Conservation (phyloP, 2,329 filamentous ascomycete species). For the Sclerotiophoma versabilis region DNA sequence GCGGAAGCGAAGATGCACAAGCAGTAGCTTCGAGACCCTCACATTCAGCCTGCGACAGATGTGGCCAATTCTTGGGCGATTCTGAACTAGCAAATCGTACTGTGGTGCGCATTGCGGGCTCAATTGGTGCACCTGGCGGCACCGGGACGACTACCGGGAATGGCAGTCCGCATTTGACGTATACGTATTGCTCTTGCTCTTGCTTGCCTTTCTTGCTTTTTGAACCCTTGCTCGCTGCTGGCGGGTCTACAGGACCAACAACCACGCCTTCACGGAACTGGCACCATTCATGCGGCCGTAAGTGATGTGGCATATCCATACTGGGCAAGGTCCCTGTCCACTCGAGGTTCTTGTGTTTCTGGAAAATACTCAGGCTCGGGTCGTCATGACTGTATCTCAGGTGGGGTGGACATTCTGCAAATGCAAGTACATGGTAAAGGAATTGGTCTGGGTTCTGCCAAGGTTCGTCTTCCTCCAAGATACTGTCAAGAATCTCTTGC, state of each 20-base stretch:
- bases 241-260: slow-evolving; percentile 42
- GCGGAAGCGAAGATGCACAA: slow-evolving; percentile 72
- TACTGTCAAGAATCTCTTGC: slow-evolving; percentile 51
- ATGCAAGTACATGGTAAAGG: slow-evolving; percentile 77
- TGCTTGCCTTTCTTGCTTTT: slow-evolving; percentile 53
- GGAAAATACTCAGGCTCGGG: slow-evolving; percentile 72
- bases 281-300: slow-evolving; percentile 78
- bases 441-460: slow-evolving; percentile 81
- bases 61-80: slow-evolving; percentile 45
- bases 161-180: slow-evolving; percentile 60
- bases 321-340: slow-evolving; percentile 76
- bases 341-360: slow-evolving; percentile 77
- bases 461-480: slow-evolving; percentile 55
- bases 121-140: slow-evolving; percentile 57
- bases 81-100: slow-evolving; percentile 65
- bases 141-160: slow-evolving; percentile 61
- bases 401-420: slow-evolving; percentile 84
- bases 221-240: slow-evolving; percentile 7
- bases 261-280: slow-evolving; percentile 81
- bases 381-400: slow-evolving; percentile 54
- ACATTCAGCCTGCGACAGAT: slow-evolving; percentile 29
- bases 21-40: slow-evolving; percentile 59
- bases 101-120: slow-evolving; percentile 76
- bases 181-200: slow-evolving; percentile 36
- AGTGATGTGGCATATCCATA: slow-evolving; percentile 85